Base-by-base conservation (phyloP, 352 stramenopile genomes). In the Globisporangium alternatum region DNA sequence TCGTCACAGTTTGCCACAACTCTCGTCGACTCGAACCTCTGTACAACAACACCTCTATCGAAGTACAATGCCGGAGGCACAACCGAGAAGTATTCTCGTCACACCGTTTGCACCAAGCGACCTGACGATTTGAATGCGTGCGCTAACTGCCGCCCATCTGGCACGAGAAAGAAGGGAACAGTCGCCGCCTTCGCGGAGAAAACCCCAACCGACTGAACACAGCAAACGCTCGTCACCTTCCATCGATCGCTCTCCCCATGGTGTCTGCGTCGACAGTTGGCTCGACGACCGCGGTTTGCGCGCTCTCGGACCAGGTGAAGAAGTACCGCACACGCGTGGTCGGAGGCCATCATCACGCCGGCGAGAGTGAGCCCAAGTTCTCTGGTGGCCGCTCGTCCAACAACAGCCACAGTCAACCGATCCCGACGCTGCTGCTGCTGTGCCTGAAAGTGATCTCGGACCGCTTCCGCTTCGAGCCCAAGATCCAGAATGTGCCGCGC, bases 391-490 rank as follows among this genome's bases (percentile, higher is more conserved):
- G 25, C 5, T 30, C 19, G 22, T 57, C 17, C 13, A 57, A 57
- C 51, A 28, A 21, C 10, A 39, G 35, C 45, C 19, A 35, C 28
- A 8, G 21, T 22, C 5, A 60, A 0, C 56, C 49, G 15, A 70
- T 89, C 47, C 80, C 80, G 25, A 86, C 84, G 47, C 69, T 95
- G 43, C 62, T 91, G 30, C 69, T 89, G 13, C 71, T 93, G 69
- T 95, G 82, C 65, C 68, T 96, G 35, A 91, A 91, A 67, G 70
- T 88, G 30, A 83, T 96, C 44, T 90, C 88, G 5, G 77, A 90
- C 45, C 68, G 83, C 56, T 96, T 95, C 61, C 72, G 67, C 55
- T 75, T 80, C 12, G 81, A 86, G 33, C 81, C 75, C 28, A 93
- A 82, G 68, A 82, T 78, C 44, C 83, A 82, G 44, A 90, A 68